Evolutionary conservation across 371 early-diverging fungal species (phyloP).

Genomic region (Apophysomyces ossiformis): DNA sequence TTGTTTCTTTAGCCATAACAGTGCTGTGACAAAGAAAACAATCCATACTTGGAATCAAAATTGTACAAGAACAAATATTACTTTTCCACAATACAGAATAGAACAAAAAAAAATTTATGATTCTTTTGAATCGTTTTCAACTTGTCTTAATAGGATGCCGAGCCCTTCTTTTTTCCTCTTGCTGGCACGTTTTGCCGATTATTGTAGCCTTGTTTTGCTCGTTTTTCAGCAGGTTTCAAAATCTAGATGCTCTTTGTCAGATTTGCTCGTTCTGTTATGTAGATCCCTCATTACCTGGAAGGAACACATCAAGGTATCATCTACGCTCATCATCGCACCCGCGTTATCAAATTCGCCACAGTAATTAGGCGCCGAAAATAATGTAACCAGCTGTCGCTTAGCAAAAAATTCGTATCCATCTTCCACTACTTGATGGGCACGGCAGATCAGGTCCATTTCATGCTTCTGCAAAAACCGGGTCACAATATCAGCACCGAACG

Average conservation of each 20-base stretch:
- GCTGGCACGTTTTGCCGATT: neutral
- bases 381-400: constrained; percentile 91
- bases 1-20: too few relatives aligned
- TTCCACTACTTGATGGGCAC: constrained; percentile 99
- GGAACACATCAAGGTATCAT: constrained; percentile 90
- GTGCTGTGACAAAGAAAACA: too few relatives aligned
- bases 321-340: constrained; percentile 96
- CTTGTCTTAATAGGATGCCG: neutral
- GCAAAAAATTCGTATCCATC: constrained; percentile 99
- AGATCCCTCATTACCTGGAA: constrained; percentile 74
- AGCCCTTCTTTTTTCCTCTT: constrained; percentile 3
- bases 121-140: too few relatives aligned
- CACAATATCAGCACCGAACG: constrained; percentile 92
- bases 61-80: too few relatives aligned
- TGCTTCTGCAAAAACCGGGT: constrained; percentile 86
- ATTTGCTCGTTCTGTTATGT: constrained; percentile 6
- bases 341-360: constrained; percentile 99
- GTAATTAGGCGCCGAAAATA: constrained; percentile 98
- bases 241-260: constrained; percentile 21
- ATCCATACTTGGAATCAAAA: too few relatives aligned
- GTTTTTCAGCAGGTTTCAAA: constrained; percentile 43
- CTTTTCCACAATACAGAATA: too few relatives aligned
- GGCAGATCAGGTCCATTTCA: constrained; percentile 92
- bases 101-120: too few relatives aligned
- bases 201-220: constrained; percentile 25